Percentiles rank a stretch among this genome's conserved stretches.
phyloP scores from a whole-genome alignment of 2,329 filamentous ascomycete species.

The Fonsecaea erecta region DNA sequence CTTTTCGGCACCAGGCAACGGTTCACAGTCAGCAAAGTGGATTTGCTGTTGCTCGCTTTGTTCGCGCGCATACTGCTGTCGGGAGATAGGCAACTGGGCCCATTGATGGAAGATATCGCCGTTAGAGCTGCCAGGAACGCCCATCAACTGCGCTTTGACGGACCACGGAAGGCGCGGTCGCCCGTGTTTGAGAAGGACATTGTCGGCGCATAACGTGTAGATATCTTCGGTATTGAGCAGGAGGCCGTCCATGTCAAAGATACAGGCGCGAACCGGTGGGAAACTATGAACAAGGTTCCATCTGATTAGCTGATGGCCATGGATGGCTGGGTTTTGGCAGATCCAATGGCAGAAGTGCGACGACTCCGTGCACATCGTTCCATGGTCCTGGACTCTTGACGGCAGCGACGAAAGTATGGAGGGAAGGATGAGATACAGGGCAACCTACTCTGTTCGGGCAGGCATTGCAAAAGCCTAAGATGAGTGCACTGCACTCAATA shows the following conservation, averaged over 20 bases:
- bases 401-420: no score
- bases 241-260: slow-evolving; percentile 98
- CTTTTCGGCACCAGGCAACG: slow-evolving; percentile 75
- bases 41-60: slow-evolving; percentile 68
- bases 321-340: neutral
- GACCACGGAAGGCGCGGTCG: slow-evolving; percentile 80
- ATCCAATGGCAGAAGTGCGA: neutral
- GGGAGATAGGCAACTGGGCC: slow-evolving; percentile 80
- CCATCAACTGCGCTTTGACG: slow-evolving; percentile 88
- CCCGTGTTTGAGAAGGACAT: slow-evolving; percentile 75
- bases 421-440: neutral
- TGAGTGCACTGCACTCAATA: neutral
- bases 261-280: slow-evolving; percentile 81
- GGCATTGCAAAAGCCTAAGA: neutral
- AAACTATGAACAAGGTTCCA: slow-evolving; percentile 51
- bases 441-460: neutral
- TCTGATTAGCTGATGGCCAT: neutral
- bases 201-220: slow-evolving; percentile 83
- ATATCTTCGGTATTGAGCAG: slow-evolving; percentile 90
- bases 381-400: no score
- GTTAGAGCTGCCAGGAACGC: slow-evolving; percentile 64
- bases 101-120: slow-evolving; percentile 72
- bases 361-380: neutral
- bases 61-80: slow-evolving; percentile 67
- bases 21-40: slow-evolving; percentile 72